phyloP scores from a whole-genome alignment of 495 filamentous ascomycete genomes.

The Saxophila tyrrhenica region DNA sequence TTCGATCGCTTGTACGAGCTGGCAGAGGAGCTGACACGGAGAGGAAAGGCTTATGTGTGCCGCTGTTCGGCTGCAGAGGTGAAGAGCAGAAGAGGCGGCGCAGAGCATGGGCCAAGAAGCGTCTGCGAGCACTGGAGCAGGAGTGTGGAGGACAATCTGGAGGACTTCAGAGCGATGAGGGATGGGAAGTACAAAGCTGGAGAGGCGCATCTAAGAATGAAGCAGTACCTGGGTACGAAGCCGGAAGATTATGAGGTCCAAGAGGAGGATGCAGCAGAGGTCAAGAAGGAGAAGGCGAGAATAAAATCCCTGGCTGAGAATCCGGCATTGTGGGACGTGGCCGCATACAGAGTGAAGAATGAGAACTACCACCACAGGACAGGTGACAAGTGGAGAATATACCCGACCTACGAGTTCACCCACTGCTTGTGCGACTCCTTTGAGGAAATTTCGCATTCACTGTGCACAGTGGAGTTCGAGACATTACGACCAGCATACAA shows the following conservation, averaged over 20 bases:
- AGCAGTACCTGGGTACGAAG: slow-evolving; percentile 50
- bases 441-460: slow-evolving; percentile 75
- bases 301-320: slow-evolving; percentile 31
- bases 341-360: slow-evolving; percentile 66
- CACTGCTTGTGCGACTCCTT: slow-evolving; percentile 84
- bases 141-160: slow-evolving; percentile 60
- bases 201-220: slow-evolving; percentile 86
- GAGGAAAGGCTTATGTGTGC: slow-evolving; percentile 69
- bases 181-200: slow-evolving; percentile 83
- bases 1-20: slow-evolving; percentile 81
- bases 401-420: slow-evolving; percentile 86
- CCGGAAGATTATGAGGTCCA: slow-evolving; percentile 22
- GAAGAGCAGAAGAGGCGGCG: slow-evolving; percentile 71
- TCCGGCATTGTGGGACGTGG: slow-evolving; percentile 57
- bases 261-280: slow-evolving; percentile 10
- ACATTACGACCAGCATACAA: slow-evolving; percentile 70
- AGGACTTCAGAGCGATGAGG: slow-evolving; percentile 79
- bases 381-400: slow-evolving; percentile 66
- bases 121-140: slow-evolving; percentile 70
- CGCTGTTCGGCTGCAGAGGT: slow-evolving; percentile 61
- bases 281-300: slow-evolving; percentile 13
- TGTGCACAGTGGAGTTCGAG: slow-evolving; percentile 82
- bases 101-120: slow-evolving; percentile 42
- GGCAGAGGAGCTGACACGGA: slow-evolving; percentile 70
- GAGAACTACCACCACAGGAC: slow-evolving; percentile 60